Base-by-base conservation (phyloP, 306 rosid species). In the Oemleria cerasiformis region DNA sequence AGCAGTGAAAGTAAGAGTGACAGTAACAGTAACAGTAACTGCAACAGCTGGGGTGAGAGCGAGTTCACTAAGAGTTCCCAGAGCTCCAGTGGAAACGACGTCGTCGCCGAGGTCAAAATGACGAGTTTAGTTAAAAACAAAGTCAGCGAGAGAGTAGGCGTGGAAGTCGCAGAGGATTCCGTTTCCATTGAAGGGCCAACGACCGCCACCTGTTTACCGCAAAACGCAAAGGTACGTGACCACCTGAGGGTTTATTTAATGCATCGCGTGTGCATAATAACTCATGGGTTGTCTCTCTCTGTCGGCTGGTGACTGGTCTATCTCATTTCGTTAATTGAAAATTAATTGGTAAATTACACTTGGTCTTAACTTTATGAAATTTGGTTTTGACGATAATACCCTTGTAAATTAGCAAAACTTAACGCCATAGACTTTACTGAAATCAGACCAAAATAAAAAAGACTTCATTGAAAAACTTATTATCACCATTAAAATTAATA, bases 21-120 rank as follows among this genome's bases (percentile, higher is more conserved):
- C 9, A 3, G 41, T 10, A 30, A 23, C 42, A 50, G 71, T 21
- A 54, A 54, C 16, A 73, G 78, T 30, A 66, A 67, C 53, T 71
- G 72, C 10, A 73, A 77, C 66, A 88, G 96, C 42, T 84, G 96
- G 98, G 74, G 63, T 4, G 93, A 81, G 72, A 87, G 84, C 8
- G 94, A 90, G 10, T 88, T 80, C 59, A 80, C 84, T 0, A 74
- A 79, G 51, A 75, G 42, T 40, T 72, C 78, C 5, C 80, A 68
- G 60, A 74, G 81, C 57, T 74, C 73, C 2, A 41, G 47, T 3
- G 65, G 47, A 70, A 84, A 72, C 82, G 77, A 65, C 85, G 82
- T 42, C 68, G 76, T 48, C 0, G 76, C 43, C 0, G 74, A 20
- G 15, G 44, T 61, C 9, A 62, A 65, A 65, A 75, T 0, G 64